phyloP scores from a whole-genome alignment of 148 eudicot species.

The Talinum fruticosum region DNA sequence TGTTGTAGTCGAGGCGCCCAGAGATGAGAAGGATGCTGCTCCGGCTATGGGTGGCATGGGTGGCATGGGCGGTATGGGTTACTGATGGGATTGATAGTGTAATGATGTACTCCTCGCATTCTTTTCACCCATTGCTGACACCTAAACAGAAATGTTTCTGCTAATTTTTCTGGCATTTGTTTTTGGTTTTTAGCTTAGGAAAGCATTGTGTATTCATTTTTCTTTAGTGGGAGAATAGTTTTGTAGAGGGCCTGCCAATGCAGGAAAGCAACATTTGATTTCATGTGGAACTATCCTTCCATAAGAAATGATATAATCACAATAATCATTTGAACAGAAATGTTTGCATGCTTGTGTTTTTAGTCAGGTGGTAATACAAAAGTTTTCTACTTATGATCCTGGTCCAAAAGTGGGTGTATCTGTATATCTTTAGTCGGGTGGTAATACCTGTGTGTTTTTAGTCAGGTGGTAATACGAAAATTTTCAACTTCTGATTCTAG shows the following conservation, averaged over 20 bases:
- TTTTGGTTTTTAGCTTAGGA: conserved; percentile 5
- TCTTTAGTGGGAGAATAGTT: conserved; percentile 20
- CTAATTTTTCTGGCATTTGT: not conserved
- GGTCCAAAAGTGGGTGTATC: no score
- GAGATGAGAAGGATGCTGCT: conserved; percentile 47
- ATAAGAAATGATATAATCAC: not conserved
- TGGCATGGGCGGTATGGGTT: conserved; percentile 41
- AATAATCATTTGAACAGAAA: not conserved
- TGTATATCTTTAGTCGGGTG: no score
- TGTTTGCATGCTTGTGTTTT: not conserved
- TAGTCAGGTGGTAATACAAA: no score
- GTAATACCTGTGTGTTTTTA: no score
- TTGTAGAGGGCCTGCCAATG: conserved; percentile 30
- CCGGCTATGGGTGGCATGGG: conserved; percentile 61
- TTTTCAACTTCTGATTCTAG: no score
- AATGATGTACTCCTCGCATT: conserved; percentile 3
- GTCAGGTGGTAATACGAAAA: no score
- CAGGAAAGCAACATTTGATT: conserved; percentile 16
- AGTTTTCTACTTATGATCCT: no score
- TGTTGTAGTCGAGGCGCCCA: conserved; percentile 63
- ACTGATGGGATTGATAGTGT: conserved; percentile 12
- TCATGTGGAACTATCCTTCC: conserved; percentile 1
- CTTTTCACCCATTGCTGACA: conserved; percentile 25
- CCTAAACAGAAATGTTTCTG: conserved; percentile 44
- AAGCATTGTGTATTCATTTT: conserved; percentile 28